Evolutionary conservation across 164 flowering plant species (phyloP).

Genomic region (Brasenia schreberi): DNA sequence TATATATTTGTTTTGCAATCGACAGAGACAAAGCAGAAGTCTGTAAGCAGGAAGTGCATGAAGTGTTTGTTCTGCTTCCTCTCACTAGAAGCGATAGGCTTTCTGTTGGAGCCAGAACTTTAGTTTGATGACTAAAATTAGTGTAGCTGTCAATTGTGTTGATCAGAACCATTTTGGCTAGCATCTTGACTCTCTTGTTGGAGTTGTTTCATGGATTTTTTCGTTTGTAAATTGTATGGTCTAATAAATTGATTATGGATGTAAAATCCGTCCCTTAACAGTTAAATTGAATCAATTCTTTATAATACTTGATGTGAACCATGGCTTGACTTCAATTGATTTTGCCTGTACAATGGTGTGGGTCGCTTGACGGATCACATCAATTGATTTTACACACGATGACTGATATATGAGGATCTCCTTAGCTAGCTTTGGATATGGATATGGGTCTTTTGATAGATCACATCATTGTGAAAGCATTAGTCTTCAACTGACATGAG

Average conservation of each 20-base stretch:
- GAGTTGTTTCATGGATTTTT: neutral
- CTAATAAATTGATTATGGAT: neutral
- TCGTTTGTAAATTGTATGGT: neutral
- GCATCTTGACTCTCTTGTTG: neutral
- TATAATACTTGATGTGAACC: neutral
- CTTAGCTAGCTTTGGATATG: too few species aligned
- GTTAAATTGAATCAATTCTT: neutral
- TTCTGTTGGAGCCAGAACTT: conserved; percentile 1
- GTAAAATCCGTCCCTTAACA: neutral
- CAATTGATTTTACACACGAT: too few species aligned
- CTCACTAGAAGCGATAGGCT: conserved; percentile 7
- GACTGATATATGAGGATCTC: too few species aligned
- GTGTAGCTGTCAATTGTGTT: neutral
- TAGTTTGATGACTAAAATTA: neutral
- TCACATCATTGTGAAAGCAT: too few species aligned
- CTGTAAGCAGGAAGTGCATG: conserved; percentile 15
- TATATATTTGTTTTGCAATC: conserved; percentile 80
- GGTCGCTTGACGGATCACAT: too few species aligned
- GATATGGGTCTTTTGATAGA: too few species aligned
- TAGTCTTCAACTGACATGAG: too few species aligned
- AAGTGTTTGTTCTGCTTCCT: conserved; percentile 9
- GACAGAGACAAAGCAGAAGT: conserved; percentile 88
- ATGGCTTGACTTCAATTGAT: neutral
- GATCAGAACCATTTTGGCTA: neutral
- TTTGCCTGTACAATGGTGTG: too few species aligned